Conservation (phyloP, 805 yeast genomes). For the Zygotorulaspora sp. region DNA sequence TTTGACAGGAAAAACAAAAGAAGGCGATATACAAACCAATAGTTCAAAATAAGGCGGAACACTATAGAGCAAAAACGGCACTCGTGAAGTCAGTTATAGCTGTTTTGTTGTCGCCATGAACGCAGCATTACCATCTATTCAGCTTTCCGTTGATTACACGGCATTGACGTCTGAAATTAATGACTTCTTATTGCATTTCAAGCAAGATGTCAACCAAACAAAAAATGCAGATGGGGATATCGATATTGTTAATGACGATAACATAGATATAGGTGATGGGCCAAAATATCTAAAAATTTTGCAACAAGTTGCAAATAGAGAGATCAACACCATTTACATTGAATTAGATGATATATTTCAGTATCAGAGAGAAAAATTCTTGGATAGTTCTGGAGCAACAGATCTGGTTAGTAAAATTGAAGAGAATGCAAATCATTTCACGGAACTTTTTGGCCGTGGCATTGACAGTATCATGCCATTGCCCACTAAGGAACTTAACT, state of each 20-base stretch:
- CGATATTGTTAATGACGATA: constrained; percentile 25
- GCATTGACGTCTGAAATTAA: constrained; percentile 53
- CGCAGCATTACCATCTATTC: constrained; percentile 54
- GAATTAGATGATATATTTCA: constrained; percentile 80
- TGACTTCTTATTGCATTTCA: constrained; percentile 67
- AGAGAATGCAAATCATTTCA: constrained; percentile 72
- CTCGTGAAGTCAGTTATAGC: neutral
- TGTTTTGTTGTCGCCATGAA: constrained; percentile 18
- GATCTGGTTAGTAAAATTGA: constrained; percentile 41
- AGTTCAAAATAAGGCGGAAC: no score
- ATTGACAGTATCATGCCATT: constrained; percentile 78
- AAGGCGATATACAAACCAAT: no score
- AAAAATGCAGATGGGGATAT: constrained; percentile 26
- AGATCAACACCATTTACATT: constrained; percentile 57
- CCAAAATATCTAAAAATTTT: constrained; percentile 73
- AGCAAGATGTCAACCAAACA: constrained; percentile 30
- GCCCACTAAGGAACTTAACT: constrained; percentile 75
- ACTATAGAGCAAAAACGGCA: no score
- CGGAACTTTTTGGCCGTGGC: constrained; percentile 68
- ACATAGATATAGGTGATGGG: constrained; percentile 39
- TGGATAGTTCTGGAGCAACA: constrained; percentile 20
- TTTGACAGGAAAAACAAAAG: no score
- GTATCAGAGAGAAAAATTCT: constrained; percentile 51
- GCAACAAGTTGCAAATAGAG: constrained; percentile 82
- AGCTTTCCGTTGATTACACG: constrained; percentile 67